phyloP scores from a whole-genome alignment of 2,329 filamentous ascomycete species.

The Phyllosticta citrichinensis region DNA sequence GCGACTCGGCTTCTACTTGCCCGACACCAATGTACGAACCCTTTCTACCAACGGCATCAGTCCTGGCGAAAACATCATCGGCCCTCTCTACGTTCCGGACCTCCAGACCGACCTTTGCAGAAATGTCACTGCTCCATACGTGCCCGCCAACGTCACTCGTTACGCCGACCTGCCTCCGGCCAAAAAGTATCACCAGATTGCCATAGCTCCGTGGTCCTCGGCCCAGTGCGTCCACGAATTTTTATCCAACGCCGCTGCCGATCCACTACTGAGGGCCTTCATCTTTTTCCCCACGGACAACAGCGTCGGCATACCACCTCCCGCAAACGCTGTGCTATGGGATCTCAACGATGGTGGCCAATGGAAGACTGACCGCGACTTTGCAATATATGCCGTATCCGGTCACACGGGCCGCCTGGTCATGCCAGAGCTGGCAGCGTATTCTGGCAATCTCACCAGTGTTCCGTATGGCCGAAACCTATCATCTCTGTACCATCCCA shows the following conservation, averaged over 20 bases:
- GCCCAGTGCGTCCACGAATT: constrained; percentile 63
- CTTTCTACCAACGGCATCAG: constrained; percentile 59
- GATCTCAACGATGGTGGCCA: constrained; percentile 54
- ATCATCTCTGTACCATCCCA: constrained; percentile 25
- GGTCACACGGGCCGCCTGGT: constrained; percentile 55
- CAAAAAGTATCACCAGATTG: constrained; percentile 62
- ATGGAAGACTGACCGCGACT: constrained; percentile 65
- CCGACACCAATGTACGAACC: constrained; percentile 57
- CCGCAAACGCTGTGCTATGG: constrained; percentile 59
- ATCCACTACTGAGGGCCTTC: constrained; percentile 46
- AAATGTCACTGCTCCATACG: constrained; percentile 50
- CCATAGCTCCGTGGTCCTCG: constrained; percentile 78
- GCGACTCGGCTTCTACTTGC: constrained; percentile 23
- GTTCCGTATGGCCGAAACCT: constrained; percentile 32
- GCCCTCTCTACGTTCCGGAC: constrained; percentile 77
- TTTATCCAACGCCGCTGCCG: constrained; percentile 52
- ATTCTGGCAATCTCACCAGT: constrained; percentile 62
- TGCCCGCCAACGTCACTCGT: constrained; percentile 68
- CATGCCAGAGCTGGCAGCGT: constrained; percentile 61
- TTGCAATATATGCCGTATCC: constrained; percentile 75
- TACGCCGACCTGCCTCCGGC: constrained; percentile 54
- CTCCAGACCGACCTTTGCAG: constrained; percentile 54
- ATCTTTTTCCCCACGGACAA: constrained; percentile 40
- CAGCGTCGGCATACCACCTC: constrained; percentile 43
- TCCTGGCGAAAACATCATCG: constrained; percentile 54